Evolutionary conservation across 345 rosid genomes (phyloP).

Genomic region (Hibiscus tridactylites): DNA sequence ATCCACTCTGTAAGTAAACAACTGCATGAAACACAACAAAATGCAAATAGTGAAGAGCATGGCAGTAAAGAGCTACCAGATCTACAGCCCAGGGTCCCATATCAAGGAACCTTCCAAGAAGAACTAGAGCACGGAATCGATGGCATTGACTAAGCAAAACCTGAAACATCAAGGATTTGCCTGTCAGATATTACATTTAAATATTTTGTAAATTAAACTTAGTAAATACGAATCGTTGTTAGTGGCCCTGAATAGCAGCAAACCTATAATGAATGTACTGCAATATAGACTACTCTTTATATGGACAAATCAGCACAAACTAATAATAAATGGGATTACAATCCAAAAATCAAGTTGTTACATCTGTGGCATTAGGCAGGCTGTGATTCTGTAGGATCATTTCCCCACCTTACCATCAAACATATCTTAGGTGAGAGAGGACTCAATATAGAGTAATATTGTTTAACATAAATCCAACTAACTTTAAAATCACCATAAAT

Average conservation of each 20-base stretch:
- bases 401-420: not conserved
- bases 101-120: constrained; percentile 96
- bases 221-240: not conserved
- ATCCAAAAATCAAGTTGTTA: not conserved
- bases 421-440: not conserved
- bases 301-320: not conserved
- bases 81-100: constrained; percentile 99
- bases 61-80: constrained; percentile 46
- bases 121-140: constrained; percentile 93
- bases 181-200: not conserved
- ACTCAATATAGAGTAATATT: not conserved
- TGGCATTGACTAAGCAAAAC: constrained; percentile 98
- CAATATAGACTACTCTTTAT: not conserved
- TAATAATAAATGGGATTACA: not conserved
- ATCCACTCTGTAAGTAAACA: constrained; percentile 16
- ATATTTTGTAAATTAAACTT: not conserved
- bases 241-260: not conserved
- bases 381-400: not conserved
- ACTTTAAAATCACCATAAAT: constrained; percentile 3
- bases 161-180: constrained; percentile 33
- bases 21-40: constrained; percentile 8
- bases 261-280: not conserved
- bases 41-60: not conserved
- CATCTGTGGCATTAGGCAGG: not conserved
- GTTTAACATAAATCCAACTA: not conserved